Conservation (phyloP, 2,329 filamentous ascomycete species). For the Dactylonectria estremocensis region DNA sequence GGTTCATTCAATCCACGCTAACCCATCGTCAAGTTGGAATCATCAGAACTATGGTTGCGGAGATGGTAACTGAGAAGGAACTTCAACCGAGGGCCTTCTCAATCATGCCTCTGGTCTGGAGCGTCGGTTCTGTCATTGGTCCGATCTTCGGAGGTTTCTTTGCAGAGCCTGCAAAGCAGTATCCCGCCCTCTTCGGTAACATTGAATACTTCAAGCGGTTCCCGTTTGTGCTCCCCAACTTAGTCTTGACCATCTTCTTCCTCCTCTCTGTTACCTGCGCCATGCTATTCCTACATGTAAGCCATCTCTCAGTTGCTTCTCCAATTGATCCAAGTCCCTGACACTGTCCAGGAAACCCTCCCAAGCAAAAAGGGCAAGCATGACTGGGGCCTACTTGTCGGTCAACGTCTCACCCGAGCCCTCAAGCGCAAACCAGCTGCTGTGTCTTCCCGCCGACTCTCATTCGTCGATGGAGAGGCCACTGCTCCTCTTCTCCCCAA, state of each 20-base stretch:
- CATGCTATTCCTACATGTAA: constrained; percentile 81
- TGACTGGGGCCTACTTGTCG: constrained; percentile 84
- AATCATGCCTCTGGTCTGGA: constrained; percentile 94
- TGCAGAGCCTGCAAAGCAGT: constrained; percentile 83
- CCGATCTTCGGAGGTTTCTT: constrained; percentile 91
- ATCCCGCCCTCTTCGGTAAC: constrained; percentile 78
- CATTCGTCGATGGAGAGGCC: constrained; percentile 70
- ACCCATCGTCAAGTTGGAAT: constrained; percentile 79
- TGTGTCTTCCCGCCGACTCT: constrained; percentile 57
- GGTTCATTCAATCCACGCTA: constrained; percentile 14
- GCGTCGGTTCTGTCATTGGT: constrained; percentile 88
- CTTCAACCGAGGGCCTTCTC: constrained; percentile 92
- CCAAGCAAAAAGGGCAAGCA: constrained; percentile 76
- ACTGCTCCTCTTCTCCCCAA: constrained; percentile 68
- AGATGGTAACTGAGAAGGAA: constrained; percentile 89
- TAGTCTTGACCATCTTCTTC: constrained; percentile 84
- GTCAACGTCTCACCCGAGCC: constrained; percentile 72
- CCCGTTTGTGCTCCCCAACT: constrained; percentile 88
- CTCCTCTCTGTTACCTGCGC: constrained; percentile 82
- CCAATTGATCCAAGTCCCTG: background rate
- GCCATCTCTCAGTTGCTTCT: constrained; percentile 13
- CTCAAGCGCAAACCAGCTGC: constrained; percentile 48
- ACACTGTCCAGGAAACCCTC: constrained; percentile 78
- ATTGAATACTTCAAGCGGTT: constrained; percentile 79
- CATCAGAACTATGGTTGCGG: constrained; percentile 91